Conservation (phyloP, 2,329 filamentous ascomycete genomes). For the Colletotrichum tropicicola region DNA sequence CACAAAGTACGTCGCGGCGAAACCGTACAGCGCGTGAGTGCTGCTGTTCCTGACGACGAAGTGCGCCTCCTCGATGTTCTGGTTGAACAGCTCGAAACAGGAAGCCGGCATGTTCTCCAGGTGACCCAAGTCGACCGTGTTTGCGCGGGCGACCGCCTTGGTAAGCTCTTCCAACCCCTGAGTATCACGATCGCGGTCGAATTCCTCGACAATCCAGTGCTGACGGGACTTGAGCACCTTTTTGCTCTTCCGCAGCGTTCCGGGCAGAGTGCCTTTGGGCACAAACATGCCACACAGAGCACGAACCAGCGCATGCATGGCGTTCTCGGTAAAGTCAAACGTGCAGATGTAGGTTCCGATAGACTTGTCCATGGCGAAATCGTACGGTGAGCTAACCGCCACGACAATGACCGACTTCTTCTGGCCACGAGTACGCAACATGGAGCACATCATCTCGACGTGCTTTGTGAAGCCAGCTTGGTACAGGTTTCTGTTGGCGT, state of each 20-base stretch:
- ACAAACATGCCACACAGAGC: conserved; percentile 81
- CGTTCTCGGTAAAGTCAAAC: conserved; percentile 95
- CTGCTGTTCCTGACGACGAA: conserved; percentile 95
- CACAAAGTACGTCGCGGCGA: conserved; percentile 88
- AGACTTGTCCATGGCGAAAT: conserved; percentile 91
- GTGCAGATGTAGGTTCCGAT: conserved; percentile 96
- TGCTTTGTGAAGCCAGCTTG: conserved; percentile 96
- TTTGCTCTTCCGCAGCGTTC: conserved; percentile 86
- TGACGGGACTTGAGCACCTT: conserved; percentile 90
- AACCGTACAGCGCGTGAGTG: conserved; percentile 89
- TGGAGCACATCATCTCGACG: conserved; percentile 92
- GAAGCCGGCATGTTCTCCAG: conserved; percentile 74
- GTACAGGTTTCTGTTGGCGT: conserved; percentile 93
- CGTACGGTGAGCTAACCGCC: conserved; percentile 93
- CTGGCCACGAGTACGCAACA: conserved; percentile 78
- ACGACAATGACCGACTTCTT: conserved; percentile 93
- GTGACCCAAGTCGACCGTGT: conserved; percentile 73
- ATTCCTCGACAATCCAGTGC: conserved; percentile 93
- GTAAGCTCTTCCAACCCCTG: conserved; percentile 80
- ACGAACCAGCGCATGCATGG: conserved; percentile 84
- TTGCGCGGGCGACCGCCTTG: conserved; percentile 72
- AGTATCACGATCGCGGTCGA: conserved; percentile 81
- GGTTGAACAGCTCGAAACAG: conserved; percentile 78
- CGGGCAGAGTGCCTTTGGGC: conserved; percentile 68
- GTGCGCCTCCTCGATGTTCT: conserved; percentile 80